Base-by-base conservation (phyloP, 768 basidiomycete species). In the Xerocomellus intermedius region DNA sequence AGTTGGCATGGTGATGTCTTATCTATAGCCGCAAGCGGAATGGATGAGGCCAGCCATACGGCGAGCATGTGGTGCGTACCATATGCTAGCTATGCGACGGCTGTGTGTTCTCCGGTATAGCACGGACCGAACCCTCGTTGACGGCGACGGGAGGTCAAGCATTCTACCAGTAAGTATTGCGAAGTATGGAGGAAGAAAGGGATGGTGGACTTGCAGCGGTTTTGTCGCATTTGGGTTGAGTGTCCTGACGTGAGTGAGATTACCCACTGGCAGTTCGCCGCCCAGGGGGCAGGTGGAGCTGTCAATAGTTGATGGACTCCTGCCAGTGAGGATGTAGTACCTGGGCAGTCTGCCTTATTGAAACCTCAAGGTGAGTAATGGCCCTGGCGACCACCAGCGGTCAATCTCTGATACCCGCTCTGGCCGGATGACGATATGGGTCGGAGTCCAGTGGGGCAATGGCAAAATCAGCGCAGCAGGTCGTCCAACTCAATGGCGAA, bases 381-480 rank as follows among this genome's bases (percentile, higher is more conserved):
- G 14, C 26, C 51, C 51, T 37, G 22, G 17, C 47, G 46, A 19
- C 52, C 10, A 28, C 26, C 36, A 8, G 36, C 2, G 12, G 32
- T 2, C 32, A 12, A 10, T 4, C 32, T 5, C 42, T 26, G 26
- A 0, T 22, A 42, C 32, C 32, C 14, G 42, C n/a, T n/a, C 24
- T 26, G 24, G 16, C 8, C 28, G 6, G 39, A 13, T 55, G 41
- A 30, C 50, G 41, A 8, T 28, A 38, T 22, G 33, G 33, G 33
- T 16, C 14, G 24, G 19, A 21, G 33, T 21, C 2, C n/a, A n/a
- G 22, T 36, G 14, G 39, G 2, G 45, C 51, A 65, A 68, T 70
- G 24, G 68, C 68, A 4, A 69, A 69, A 69, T 67, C 45, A 55
- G 49, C 68, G 57, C 68, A 69, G 7, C 36, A 14, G 19, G 16